These are phyloP conservation scores for Podaxis pistillaris DNA, from an alignment of 768 basidiomycete genomes.

Conservation along the genomic window DNA sequence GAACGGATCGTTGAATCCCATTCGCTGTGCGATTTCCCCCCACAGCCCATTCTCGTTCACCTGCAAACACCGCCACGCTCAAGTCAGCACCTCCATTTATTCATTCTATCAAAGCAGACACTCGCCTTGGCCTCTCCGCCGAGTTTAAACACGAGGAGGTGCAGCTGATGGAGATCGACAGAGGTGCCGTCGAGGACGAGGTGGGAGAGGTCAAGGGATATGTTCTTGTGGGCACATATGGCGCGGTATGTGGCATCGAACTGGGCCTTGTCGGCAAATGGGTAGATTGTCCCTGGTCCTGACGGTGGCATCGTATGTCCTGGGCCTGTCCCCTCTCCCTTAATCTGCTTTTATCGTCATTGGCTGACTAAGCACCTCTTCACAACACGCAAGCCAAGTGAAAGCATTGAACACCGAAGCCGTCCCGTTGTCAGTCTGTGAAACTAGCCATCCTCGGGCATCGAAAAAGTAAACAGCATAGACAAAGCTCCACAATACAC, in stretches of 20 bases:
- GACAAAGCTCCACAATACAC: too few species aligned
- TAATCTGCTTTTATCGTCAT: conserved; percentile 3
- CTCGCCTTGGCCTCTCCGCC: conserved; percentile 11
- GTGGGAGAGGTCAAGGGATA: conserved; percentile 6
- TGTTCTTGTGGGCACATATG: conserved; percentile 12
- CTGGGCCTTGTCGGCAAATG: conserved; percentile 12
- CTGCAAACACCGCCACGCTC: not conserved
- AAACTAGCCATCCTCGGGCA: too few species aligned
- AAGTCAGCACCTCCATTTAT: not conserved
- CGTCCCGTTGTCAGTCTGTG: not conserved
- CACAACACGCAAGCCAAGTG: not conserved
- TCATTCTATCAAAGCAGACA: not conserved
- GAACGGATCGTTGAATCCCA: conserved; percentile 9
- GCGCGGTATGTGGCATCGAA: conserved; percentile 10
- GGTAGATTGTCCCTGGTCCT: conserved; percentile 13
- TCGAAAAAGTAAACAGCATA: too few species aligned
- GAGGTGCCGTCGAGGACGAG: not conserved
- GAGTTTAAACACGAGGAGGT: conserved; percentile 3
- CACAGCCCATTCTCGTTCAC: conserved; percentile 7
- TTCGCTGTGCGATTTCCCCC: conserved; percentile 8
- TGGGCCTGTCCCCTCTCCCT: not conserved
- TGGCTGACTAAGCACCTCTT: conserved; percentile 2
- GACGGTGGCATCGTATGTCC: conserved; percentile 8
- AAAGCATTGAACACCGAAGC: not conserved
- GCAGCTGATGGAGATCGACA: conserved; percentile 10